Percentiles rank a stretch among this genome's conserved stretches.
Evolutionary conservation across 148 eudicot genomes (phyloP).

Genomic region (Dianthus caryophyllus): DNA sequence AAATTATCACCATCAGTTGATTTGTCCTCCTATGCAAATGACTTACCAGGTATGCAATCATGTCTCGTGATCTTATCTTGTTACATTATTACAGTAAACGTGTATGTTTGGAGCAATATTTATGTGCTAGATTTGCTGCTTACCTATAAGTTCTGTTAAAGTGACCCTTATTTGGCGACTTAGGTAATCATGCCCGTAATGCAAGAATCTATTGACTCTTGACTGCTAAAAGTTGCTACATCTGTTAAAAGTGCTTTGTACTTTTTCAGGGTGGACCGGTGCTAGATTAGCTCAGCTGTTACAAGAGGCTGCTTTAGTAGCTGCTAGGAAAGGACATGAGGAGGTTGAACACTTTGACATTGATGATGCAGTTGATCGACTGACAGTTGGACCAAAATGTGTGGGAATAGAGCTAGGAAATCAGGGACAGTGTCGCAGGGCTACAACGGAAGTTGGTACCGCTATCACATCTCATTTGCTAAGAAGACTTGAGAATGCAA

Average conservation of each 20-base stretch:
- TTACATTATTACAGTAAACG: neutral
- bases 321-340: slow-evolving; percentile 75
- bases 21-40: slow-evolving; percentile 70
- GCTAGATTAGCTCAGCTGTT: slow-evolving; percentile 90
- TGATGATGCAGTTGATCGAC: slow-evolving; percentile 93
- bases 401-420: slow-evolving; percentile 68
- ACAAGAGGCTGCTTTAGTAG: slow-evolving; percentile 95
- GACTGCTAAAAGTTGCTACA: neutral
- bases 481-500: slow-evolving; percentile 68
- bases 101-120: slow-evolving; percentile 1
- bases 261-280: slow-evolving; percentile 77
- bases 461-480: slow-evolving; percentile 85
- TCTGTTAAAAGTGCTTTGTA: neutral
- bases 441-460: slow-evolving; percentile 76
- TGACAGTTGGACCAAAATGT: slow-evolving; percentile 79
- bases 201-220: neutral
- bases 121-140: slow-evolving; percentile 1
- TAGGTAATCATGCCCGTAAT: neutral
- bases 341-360: slow-evolving; percentile 63
- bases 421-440: slow-evolving; percentile 85
- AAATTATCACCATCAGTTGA: slow-evolving; percentile 75
- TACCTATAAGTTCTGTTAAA: neutral
- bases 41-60: slow-evolving; percentile 63
- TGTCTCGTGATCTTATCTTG: neutral
- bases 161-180: neutral